Evolutionary conservation across 1,284 basidiomycete genomes (phyloP), one percentile per base, ranked within the genome.

Genomic region (Ganoderma leucocontextum): DNA sequence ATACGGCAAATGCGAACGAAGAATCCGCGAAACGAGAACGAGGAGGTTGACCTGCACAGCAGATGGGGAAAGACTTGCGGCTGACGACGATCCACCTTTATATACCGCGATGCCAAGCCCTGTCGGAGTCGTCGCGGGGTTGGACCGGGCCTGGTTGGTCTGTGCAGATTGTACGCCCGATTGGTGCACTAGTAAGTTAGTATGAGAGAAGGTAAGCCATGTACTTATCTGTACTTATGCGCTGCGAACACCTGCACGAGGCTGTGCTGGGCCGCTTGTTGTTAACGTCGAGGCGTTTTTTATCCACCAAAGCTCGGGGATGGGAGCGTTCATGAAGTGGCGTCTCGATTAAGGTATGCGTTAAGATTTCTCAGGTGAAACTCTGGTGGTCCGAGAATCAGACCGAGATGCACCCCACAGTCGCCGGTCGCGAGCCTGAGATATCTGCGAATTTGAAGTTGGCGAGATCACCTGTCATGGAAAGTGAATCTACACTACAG

Each of bases 101-200:
- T 52, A 52, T 49, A 49, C 47, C 22, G 47, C 47, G 22, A 29
- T 12, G 47, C 47, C 47, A 52, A 52, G 47, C 47, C 47, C 22
- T 13, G 22, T 52, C 47, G n/a, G n/a, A n/a, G 47, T 25, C 12
- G 4, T 25, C 22, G 47, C 22, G 47, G 47, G 47, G 47, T 49
- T 25, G 0, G 47, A 22, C 29, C 29, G 29, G n/a, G 47, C 47
- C 9, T 25, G 47, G 9, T 22, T 9, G 4, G 8, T 25, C 2
- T 42, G 7, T 49, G n/a, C 10, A 25, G 47, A 52, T 52, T 52
- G 12, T 25, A 52, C 47, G 47, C 47, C 47, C 47, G 47, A 52
- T 52, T 52, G 47, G 25, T 52, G 47, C 47, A 52, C 12, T 52
- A 25, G 6, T 52, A n/a, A n/a, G n/a, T n/a, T n/a, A 29, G 29